Evolutionary conservation across 371 early-diverging fungal genomes (phyloP), one percentile per base, ranked within the genome.

Genomic region (Choanephora cucurbitarum): DNA sequence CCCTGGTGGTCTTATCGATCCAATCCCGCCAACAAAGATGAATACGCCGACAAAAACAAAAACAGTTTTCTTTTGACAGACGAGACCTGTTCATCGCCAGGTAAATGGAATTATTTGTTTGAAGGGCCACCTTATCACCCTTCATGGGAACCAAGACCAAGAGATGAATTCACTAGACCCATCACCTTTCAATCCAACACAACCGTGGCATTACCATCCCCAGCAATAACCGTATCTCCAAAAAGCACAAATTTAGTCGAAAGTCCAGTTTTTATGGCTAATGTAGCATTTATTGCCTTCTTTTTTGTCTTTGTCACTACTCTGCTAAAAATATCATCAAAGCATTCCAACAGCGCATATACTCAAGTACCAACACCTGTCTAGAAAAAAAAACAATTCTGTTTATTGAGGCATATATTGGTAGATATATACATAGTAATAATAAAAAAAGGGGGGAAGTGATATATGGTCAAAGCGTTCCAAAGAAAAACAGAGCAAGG

Each of bases 81-180:
- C 28, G 24, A 57, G 1, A 45, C 64, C 7, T 75, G 75, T 21
- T 31, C 31, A 22, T 22, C 42, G 7, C n/a, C 39, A 3, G 72
- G 69, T 0, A 75, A 75, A 44, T 75, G 75, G 75, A 51, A 60
- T n/a, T 75, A 75, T 44, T 53, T 66, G 1, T 7, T 14, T 1
- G 8, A 59, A 5, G 72, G 72, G 1, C 69, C 64, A 6, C 75
- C 75, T 21, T 75, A 62, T 40, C 8, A 24, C 8, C 65, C 65
- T 0, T 3, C 23, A 5, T 64, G 65, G 65, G 44, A 21, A 0
- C 60, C 60, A 6, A 21, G 60, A 14, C 52, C 52, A 2, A 43
- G 14, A 22, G 60, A 59, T 34, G 65, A 59, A 39, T 64, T 59
- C 23, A 64, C 60, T 44, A 32, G 60, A 1, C 56, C 59, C 8